These are phyloP conservation scores for Verticillium zaregamsianum DNA, from an alignment of 2,329 filamentous ascomycete species.

Conservation along the genomic window DNA sequence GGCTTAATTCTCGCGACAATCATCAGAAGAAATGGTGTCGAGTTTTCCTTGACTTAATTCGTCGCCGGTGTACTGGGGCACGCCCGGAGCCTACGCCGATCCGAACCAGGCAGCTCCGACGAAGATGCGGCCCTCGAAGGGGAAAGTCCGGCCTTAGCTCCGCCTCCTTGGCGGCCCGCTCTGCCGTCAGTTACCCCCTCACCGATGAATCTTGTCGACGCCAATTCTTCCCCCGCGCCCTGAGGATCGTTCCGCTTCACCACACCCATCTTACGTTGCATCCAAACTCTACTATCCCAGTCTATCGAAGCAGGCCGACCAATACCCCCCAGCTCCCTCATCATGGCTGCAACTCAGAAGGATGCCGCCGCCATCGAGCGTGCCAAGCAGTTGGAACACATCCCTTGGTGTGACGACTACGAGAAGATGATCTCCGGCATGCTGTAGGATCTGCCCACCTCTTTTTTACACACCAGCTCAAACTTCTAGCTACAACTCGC, in stretches of 20 bases:
- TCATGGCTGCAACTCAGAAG: slow-evolving; percentile 20
- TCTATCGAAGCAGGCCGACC: not conserved
- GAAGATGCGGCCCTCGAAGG: not conserved
- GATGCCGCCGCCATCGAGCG: slow-evolving; percentile 36
- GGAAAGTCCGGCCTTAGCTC: not conserved
- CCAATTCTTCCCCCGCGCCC: not conserved
- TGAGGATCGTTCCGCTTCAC: not conserved
- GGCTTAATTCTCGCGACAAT: too few relatives aligned
- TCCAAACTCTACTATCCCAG: too few relatives aligned
- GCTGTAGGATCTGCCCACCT: slow-evolving; percentile 34
- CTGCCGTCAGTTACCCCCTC: not conserved
- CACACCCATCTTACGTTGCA: not conserved
- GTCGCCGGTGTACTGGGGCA: too few relatives aligned
- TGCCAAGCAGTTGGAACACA: slow-evolving; percentile 43
- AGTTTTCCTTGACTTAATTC: too few relatives aligned
- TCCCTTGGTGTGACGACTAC: slow-evolving; percentile 56
- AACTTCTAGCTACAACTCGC: slow-evolving; percentile 41
- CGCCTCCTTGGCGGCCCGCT: not conserved
- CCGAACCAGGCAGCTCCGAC: not conserved
- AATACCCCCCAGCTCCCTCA: not conserved
- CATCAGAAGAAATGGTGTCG: too few relatives aligned
- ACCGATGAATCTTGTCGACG: not conserved
- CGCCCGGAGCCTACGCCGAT: not conserved
- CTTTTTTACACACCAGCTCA: not conserved
- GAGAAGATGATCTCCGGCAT: slow-evolving; percentile 63